Evolutionary conservation across 176 grass and related monocot species (phyloP).

Genomic region (Areca catechu): DNA sequence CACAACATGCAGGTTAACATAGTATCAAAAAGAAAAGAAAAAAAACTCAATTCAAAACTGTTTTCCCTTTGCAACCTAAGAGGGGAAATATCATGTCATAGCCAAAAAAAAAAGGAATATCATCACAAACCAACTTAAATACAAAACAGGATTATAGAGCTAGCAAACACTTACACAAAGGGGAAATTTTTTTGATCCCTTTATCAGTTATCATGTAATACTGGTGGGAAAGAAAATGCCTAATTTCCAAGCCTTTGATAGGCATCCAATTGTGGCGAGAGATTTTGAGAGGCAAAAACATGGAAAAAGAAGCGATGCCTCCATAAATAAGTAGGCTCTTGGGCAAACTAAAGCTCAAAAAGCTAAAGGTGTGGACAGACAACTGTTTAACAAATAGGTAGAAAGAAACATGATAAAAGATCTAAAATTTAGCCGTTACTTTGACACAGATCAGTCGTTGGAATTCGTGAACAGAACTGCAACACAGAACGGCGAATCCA

Average conservation of each 20-base stretch:
- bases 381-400: accelerated
- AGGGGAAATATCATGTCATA: too few relatives aligned
- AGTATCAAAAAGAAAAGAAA: not conserved
- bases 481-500: conserved; percentile 58
- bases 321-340: too few relatives aligned
- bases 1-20: conserved; percentile 19
- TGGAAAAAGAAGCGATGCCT: not conserved
- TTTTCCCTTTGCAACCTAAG: too few relatives aligned
- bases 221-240: too few relatives aligned
- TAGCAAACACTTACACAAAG: too few relatives aligned
- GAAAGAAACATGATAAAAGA: not conserved
- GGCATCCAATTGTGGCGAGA: not conserved
- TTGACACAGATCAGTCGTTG: conserved; percentile 52
- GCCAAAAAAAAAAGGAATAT: too few relatives aligned
- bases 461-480: conserved; percentile 27
- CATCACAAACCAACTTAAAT: too few relatives aligned
- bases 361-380: not conserved
- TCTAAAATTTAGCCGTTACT: conserved; percentile 32
- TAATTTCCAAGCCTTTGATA: too few relatives aligned
- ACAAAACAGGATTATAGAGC: too few relatives aligned
- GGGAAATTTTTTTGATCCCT: too few relatives aligned
- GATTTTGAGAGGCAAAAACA: conserved; percentile 1
- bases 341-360: not conserved
- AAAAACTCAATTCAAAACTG: not conserved
- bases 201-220: too few relatives aligned